phyloP scores from a whole-genome alignment of 352 stramenopile genomes.

The Globisporangium rhizosaccharum region DNA sequence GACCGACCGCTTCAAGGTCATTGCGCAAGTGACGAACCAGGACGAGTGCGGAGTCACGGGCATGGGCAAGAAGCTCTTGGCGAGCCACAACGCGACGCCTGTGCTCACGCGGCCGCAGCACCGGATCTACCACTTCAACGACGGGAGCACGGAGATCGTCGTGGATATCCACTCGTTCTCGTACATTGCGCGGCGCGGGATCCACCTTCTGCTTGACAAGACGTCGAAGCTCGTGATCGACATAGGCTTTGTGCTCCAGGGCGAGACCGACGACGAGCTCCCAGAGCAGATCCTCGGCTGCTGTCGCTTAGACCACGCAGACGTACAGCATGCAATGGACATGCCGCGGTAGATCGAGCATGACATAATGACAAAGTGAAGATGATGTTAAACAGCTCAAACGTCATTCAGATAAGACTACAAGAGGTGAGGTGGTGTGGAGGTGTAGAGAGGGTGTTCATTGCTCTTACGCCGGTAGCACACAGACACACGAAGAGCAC shows the following conservation, averaged over 20 bases:
- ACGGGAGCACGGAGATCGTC: conserved; percentile 66
- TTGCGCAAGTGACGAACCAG: conserved; percentile 80
- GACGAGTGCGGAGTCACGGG: conserved; percentile 76
- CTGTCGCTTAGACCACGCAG: conserved; percentile 68
- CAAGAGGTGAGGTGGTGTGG: neutral
- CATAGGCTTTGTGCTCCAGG: conserved; percentile 83
- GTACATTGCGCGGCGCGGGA: conserved; percentile 76
- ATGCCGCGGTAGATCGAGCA: conserved; percentile 26
- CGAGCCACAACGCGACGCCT: conserved; percentile 76
- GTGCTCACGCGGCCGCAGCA: conserved; percentile 83
- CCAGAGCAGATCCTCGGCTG: conserved; percentile 84
- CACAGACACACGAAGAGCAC: neutral
- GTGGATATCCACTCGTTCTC: conserved; percentile 81
- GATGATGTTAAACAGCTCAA: neutral
- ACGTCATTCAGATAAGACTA: neutral
- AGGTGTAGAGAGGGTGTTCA: neutral
- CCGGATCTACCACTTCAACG: conserved; percentile 72
- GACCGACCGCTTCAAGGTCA: conserved; percentile 83
- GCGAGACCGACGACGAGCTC: conserved; percentile 82
- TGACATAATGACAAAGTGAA: neutral
- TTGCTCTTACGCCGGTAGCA: neutral
- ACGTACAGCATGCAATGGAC: conserved; percentile 56
- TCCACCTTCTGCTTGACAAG: conserved; percentile 77
- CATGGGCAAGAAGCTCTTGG: conserved; percentile 70
- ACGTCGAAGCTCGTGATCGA: conserved; percentile 80